Base-by-base conservation (phyloP, 148 eudicot genomes). In the Camellia lanceoleosa region DNA sequence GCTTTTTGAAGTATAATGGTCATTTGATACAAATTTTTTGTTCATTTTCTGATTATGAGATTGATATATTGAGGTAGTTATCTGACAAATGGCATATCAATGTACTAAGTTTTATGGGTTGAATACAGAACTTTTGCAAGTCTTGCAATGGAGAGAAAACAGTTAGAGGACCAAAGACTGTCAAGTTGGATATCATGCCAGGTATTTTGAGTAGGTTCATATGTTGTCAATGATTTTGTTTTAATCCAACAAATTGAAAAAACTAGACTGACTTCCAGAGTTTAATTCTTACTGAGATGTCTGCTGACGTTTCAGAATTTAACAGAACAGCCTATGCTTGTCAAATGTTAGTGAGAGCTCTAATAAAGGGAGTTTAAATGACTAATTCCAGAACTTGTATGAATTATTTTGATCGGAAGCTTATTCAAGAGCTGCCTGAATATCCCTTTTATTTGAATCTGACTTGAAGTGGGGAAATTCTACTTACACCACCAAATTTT, bases 181-280 rank as follows among this genome's bases (percentile, higher is more conserved):
- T 87, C 74, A 89, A 85, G 76, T 73, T 89, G 81, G 84, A 87
- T 78, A 79, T 87, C 62, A 83, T 89, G 89, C 85, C 91, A 79
- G 91, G 91, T 89, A 83, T 62, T 18, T 38, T 47, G 7, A 68
- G 44, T 30, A 10, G 38, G 52, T 49, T 58, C 18, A 3, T 73
- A 13, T 73, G 56, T 59, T 74, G 77, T 43, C 66, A 42, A 6
- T 59, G 19, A 12, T 74, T 4, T 74, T 69, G 42, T 58, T 79
- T 56, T 30, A 30, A 55, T 38, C 20, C 9, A 73, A 15, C 63
- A 30, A 30, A 47, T 73, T 42, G n/a, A 54, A 1, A 30, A 56
- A 49, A 38, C 19, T 73, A 0, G 63, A 73, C 61, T 55, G 23
- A 0, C 38, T 71, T 7, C 59, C 18, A 55, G 54, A n/a, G 55